Evolutionary conservation across 2,329 filamentous ascomycete genomes (phyloP).

Genomic region (Botrytis sinoallii): DNA sequence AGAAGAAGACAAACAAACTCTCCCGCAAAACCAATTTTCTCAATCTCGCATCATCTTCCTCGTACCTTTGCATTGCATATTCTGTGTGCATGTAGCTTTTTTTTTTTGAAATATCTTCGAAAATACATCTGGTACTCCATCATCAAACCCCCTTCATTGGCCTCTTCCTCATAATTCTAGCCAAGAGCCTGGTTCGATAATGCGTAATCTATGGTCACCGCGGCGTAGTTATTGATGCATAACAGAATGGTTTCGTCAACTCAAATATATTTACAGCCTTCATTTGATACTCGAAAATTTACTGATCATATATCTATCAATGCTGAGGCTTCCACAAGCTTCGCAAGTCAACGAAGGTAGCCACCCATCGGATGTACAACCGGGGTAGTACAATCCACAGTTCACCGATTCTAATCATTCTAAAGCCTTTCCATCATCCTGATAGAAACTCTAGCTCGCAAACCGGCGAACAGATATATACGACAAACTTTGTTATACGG

Average conservation of each 20-base stretch:
- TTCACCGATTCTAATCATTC: not conserved
- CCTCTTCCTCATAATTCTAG: not conserved
- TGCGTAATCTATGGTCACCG: not conserved
- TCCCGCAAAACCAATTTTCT: not conserved
- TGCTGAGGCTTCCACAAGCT: not conserved
- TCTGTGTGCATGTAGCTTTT: no score
- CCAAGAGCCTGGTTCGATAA: not conserved
- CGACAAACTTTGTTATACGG: not conserved
- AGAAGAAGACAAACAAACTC: not conserved
- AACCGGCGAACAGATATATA: not conserved
- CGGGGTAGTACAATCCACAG: not conserved
- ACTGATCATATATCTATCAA: not conserved
- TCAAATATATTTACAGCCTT: not conserved
- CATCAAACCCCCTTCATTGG: not conserved
- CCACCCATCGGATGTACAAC: not conserved
- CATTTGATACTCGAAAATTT: not conserved
- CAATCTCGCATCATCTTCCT: not conserved
- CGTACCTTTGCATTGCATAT: not conserved
- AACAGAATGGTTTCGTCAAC: not conserved
- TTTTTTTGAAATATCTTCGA: not conserved
- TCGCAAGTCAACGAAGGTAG: not conserved
- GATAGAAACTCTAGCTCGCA: not conserved
- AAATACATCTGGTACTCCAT: not conserved
- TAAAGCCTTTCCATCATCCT: not conserved
- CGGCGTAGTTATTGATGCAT: not conserved